Conservation (phyloP, 371 early-diverging fungal species). For the Mucor sp. region DNA sequence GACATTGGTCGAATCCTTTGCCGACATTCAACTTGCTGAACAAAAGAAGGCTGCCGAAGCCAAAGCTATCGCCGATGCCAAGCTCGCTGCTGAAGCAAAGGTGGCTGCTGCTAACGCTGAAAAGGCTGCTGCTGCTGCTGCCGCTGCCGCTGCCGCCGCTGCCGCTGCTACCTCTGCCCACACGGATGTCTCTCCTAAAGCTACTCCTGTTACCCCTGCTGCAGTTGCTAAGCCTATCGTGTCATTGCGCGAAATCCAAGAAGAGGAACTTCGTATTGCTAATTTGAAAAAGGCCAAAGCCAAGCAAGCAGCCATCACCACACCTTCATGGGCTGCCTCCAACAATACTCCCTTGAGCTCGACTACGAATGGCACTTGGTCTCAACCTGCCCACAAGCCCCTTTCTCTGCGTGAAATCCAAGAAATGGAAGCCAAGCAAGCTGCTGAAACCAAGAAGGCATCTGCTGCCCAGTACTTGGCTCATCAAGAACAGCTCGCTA, state of each 20-base stretch:
- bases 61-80: constrained; percentile 4
- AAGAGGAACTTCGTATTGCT: constrained; percentile 47
- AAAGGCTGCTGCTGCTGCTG: background rate
- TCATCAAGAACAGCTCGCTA: constrained; percentile 15
- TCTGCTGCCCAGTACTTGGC: constrained; percentile 30
- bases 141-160: background rate
- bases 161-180: background rate
- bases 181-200: constrained; percentile 1
- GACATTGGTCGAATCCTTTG: constrained; percentile 24
- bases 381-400: constrained; percentile 40
- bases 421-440: constrained; percentile 64
- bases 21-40: constrained; percentile 25
- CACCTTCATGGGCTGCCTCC: constrained; percentile 10
- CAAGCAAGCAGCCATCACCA: background rate
- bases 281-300: constrained; percentile 33
- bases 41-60: background rate
- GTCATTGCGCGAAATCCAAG: constrained; percentile 53
- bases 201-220: background rate
- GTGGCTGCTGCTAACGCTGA: background rate
- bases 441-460: constrained; percentile 45
- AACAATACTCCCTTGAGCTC: constrained; percentile 1
- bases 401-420: constrained; percentile 69
- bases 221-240: constrained; percentile 15
- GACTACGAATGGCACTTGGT: constrained; percentile 27
- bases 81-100: background rate